These are phyloP conservation scores for Tuber aestivum DNA, from an alignment of 495 filamentous ascomycete genomes.

Conservation along the genomic window DNA sequence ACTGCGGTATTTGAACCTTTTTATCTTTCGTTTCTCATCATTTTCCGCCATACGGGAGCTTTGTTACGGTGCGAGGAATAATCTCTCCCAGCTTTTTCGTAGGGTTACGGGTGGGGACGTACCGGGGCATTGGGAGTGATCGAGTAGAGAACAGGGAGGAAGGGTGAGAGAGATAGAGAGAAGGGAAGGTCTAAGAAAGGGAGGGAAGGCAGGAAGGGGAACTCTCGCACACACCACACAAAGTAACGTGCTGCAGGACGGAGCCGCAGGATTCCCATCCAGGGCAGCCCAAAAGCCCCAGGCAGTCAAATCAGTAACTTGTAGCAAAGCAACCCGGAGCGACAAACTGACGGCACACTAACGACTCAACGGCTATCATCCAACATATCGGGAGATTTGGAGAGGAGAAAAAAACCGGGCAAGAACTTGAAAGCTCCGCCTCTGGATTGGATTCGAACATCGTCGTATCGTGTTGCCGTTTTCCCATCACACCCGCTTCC, in stretches of 20 bases:
- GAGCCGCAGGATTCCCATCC: not conserved
- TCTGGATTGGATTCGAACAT: not conserved
- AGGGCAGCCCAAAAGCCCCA: not conserved
- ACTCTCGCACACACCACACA: not conserved
- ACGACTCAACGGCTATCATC: not conserved
- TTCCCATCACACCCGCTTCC: not conserved
- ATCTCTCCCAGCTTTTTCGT: not conserved
- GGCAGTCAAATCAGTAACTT: slow-evolving; percentile 1
- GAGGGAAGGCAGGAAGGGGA: not conserved
- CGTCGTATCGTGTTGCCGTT: not conserved
- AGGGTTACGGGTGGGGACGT: not conserved
- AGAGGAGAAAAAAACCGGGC: not conserved
- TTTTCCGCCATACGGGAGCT: not conserved
- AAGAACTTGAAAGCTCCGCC: not conserved
- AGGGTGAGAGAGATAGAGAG: not conserved
- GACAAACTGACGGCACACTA: not conserved
- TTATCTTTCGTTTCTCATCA: not conserved
- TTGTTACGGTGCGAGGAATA: not conserved
- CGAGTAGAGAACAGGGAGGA: not conserved
- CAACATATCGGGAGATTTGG: slow-evolving; percentile 1
- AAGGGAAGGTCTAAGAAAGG: not conserved
- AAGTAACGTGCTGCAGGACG: not conserved
- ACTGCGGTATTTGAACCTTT: not conserved
- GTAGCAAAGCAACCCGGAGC: slow-evolving; percentile 1
- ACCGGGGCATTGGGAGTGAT: not conserved